phyloP scores from a whole-genome alignment of 495 filamentous ascomycete species.

The Clavariopsis aquatica region DNA sequence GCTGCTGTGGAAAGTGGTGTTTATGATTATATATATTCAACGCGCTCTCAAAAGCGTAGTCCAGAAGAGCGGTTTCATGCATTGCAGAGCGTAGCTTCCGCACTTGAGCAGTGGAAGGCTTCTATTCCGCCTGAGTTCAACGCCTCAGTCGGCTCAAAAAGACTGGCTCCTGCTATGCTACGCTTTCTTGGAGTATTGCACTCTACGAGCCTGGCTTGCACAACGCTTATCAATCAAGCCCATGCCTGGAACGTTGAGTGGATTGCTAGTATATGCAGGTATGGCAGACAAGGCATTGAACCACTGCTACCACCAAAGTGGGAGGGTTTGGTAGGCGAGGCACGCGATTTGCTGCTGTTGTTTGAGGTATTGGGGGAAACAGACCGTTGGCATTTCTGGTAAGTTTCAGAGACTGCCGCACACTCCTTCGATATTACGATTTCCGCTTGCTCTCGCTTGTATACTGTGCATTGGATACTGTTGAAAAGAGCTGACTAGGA shows the following conservation, averaged over 20 bases:
- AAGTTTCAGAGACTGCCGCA: slow-evolving; percentile 1
- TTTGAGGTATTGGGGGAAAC: slow-evolving; percentile 2
- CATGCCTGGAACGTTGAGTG: slow-evolving; percentile 21
- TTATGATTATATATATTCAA: slow-evolving; percentile 23
- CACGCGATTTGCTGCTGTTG: slow-evolving; percentile 15
- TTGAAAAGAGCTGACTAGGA: slow-evolving; percentile 2
- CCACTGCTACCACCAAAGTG: slow-evolving; percentile 17
- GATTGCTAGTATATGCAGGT: slow-evolving; percentile 22
- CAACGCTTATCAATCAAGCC: slow-evolving; percentile 18
- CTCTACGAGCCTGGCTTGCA: slow-evolving; percentile 26
- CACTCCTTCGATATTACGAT: neutral
- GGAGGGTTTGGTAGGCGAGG: slow-evolving; percentile 21
- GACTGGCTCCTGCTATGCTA: slow-evolving; percentile 16
- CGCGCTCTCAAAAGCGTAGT: slow-evolving; percentile 25
- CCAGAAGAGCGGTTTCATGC: slow-evolving; percentile 20
- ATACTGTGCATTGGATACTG: slow-evolving; percentile 1
- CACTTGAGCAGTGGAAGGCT: slow-evolving; percentile 26
- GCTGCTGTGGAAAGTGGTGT: slow-evolving; percentile 23
- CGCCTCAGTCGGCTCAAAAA: slow-evolving; percentile 7
- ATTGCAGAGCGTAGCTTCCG: slow-evolving; percentile 17
- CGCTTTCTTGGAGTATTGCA: slow-evolving; percentile 25
- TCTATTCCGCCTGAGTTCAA: slow-evolving; percentile 21
- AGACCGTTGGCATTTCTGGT: slow-evolving; percentile 23
- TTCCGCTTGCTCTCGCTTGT: slow-evolving; percentile 1
- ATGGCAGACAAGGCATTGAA: slow-evolving; percentile 17